Percentiles rank a stretch among this genome's conserved stretches.
Evolutionary conservation across 805 yeast genomes (phyloP).

Genomic region (Spencermartinsiella europaea): DNA sequence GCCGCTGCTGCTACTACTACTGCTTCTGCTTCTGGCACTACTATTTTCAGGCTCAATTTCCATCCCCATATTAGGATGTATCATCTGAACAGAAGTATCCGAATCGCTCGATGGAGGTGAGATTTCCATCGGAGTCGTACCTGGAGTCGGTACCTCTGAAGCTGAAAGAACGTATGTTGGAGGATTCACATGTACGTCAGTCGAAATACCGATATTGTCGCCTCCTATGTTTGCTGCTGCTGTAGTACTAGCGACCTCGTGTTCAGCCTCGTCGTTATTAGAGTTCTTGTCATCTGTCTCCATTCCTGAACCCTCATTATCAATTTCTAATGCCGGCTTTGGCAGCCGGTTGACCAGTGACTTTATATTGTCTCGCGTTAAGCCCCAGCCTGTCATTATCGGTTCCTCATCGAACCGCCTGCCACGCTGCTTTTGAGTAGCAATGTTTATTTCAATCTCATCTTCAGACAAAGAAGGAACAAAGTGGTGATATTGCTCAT

Average conservation of each 20-base stretch:
- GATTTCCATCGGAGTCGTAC: background rate
- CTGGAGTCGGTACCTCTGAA: background rate
- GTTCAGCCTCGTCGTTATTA: no score
- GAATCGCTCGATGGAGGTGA: background rate
- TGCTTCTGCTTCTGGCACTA: background rate
- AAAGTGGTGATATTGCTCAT: constrained; percentile 1
- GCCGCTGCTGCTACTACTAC: background rate
- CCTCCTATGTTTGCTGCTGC: no score
- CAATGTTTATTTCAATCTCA: background rate
- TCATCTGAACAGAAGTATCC: background rate
- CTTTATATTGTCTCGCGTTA: constrained; percentile 3
- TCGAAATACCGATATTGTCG: no score
- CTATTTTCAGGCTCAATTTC: background rate
- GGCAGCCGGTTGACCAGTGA: constrained; percentile 1
- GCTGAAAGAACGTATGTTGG: background rate
- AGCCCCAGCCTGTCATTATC: constrained; percentile 14
- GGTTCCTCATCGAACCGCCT: constrained; percentile 5
- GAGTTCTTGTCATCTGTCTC: no score
- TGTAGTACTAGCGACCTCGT: no score
- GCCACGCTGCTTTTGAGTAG: constrained; percentile 1
- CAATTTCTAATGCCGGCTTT: background rate
- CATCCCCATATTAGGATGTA: background rate
- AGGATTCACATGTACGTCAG: no score
- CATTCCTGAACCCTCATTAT: no score
- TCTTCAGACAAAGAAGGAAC: background rate